Base-by-base conservation (phyloP, 192 early-diverging fungal species). In the Phycomyces nitens region DNA sequence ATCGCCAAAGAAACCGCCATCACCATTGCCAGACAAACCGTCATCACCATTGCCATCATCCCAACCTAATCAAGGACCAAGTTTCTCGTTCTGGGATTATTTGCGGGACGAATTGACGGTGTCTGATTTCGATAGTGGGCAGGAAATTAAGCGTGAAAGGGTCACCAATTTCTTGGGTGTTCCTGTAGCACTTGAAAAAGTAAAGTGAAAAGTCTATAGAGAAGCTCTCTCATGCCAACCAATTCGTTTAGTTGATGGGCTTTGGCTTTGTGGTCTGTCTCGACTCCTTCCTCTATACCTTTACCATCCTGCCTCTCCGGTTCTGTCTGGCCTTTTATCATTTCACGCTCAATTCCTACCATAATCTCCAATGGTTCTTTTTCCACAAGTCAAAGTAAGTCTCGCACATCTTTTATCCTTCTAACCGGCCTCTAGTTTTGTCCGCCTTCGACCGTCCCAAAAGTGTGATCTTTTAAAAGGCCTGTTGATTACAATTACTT, bases 221-320 rank as follows among this genome's bases (percentile, higher is more conserved):
- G n/a, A n/a, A n/a, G n/a, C n/a, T n/a, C n/a, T n/a, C n/a, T n/a
- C n/a, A n/a, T n/a, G n/a, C n/a, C n/a, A n/a, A n/a, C n/a, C n/a
- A n/a, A n/a, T n/a, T n/a, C n/a, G n/a, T n/a, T n/a, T 49, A 91
- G 88, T 84, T 98, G 61, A 79, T 98, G 81, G 80, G 84, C 23
- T 92, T 98, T 80, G 97, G 97, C 15, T 89, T 88, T 39, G 74
- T 93, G 26, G 89, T 98, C 8, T 97, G 94, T 61, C 74, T 97
- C 38, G 97, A 99, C 69, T 92, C 96, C 14, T 94, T 99, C 62
- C 73, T 99, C 5, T 92, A 96, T 64, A 90, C 91, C 1, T 95
- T 98, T 68, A 96, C 97, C 0, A 94, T 98, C 51, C 69, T 99
- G 16, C 97, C 97, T 0, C 74, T 92, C 12, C 85, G 94, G 18